Conservation (phyloP, 179 eudicot species). For the Gypsophila paniculata region DNA sequence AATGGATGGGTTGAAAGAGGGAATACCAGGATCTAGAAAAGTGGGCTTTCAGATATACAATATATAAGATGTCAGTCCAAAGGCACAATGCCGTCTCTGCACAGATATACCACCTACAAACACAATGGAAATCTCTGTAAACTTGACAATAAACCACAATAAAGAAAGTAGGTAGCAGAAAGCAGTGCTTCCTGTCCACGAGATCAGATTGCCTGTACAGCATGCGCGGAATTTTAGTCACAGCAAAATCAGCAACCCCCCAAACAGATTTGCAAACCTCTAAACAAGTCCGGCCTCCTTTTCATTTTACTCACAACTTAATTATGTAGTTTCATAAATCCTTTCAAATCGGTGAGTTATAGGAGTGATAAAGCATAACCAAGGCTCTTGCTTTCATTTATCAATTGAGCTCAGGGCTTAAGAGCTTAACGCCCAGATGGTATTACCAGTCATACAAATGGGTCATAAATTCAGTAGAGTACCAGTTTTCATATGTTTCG, state of each 20-base stretch:
- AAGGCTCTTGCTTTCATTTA: neutral
- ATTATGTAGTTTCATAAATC: neutral
- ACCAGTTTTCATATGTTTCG: neutral
- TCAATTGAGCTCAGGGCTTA: neutral
- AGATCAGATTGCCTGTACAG: neutral
- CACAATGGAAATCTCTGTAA: neutral
- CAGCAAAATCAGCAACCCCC: neutral
- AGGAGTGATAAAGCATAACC: neutral
- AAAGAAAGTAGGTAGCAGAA: neutral
- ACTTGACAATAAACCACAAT: neutral
- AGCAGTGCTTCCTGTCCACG: neutral
- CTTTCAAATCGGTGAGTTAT: neutral
- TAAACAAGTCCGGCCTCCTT: slow-evolving; percentile 4
- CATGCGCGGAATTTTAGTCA: neutral
- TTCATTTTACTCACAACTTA: slow-evolving; percentile 1
- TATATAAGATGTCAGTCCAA: slow-evolving; percentile 76
- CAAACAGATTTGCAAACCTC: neutral
- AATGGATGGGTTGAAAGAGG: neutral
- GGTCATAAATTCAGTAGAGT: neutral
- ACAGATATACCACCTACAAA: slow-evolving; percentile 78
- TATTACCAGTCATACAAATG: neutral
- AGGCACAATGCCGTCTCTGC: slow-evolving; percentile 80
- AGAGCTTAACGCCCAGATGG: neutral
- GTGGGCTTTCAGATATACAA: slow-evolving; percentile 56
- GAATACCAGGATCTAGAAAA: slow-evolving; percentile 70